Conservation (phyloP, 2,329 filamentous ascomycete genomes). For the Sclerotinia minor region DNA sequence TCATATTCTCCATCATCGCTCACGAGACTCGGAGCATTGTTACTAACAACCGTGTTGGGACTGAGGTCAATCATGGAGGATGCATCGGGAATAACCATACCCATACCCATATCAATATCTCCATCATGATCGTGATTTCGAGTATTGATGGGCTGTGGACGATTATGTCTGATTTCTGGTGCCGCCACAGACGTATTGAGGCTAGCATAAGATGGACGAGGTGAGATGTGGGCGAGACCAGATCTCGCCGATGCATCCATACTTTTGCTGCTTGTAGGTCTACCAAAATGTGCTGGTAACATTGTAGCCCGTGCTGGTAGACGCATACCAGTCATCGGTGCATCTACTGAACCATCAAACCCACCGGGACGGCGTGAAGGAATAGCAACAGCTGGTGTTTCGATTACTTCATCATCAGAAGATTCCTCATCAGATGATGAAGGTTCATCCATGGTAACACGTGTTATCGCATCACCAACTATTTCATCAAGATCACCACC, state of each 20-base stretch:
- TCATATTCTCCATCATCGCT: constrained; percentile 80
- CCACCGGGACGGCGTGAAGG: constrained; percentile 43
- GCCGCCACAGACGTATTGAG: constrained; percentile 33
- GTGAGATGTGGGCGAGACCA: constrained; percentile 46
- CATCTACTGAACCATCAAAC: constrained; percentile 43
- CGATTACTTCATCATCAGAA: constrained; percentile 49
- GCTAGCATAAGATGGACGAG: constrained; percentile 43
- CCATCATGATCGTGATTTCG: constrained; percentile 32
- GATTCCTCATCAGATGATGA: constrained; percentile 56
- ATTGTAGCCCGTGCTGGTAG: constrained; percentile 59
- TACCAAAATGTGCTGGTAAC: constrained; percentile 50
- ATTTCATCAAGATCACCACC: constrained; percentile 61
- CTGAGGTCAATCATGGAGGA: constrained; percentile 65
- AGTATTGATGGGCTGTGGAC: constrained; percentile 26
- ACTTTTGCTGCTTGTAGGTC: constrained; percentile 60
- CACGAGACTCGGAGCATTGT: constrained; percentile 76
- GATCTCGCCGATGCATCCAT: constrained; percentile 41
- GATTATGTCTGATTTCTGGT: constrained; percentile 27
- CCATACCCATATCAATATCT: constrained; percentile 46
- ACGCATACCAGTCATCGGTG: constrained; percentile 49
- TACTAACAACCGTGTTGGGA: constrained; percentile 68
- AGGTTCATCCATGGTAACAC: constrained; percentile 52
- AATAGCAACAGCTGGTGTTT: constrained; percentile 42
- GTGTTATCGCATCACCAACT: constrained; percentile 60
- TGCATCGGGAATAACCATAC: constrained; percentile 43